Conservation (phyloP, 2,329 filamentous ascomycete species). For the Chalaropsis ovoidea region DNA sequence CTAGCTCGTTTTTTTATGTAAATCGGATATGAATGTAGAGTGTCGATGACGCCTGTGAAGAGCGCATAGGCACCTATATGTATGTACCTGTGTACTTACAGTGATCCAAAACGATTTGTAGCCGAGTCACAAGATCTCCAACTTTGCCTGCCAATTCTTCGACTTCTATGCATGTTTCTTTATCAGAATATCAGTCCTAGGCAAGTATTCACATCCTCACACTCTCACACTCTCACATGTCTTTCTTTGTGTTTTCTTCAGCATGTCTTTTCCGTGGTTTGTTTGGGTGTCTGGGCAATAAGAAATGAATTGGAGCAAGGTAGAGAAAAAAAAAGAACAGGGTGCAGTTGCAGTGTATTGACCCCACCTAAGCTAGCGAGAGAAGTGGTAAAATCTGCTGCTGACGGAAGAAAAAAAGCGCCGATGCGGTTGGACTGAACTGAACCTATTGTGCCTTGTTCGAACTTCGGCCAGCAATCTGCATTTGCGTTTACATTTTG, state of each 20-base stretch:
- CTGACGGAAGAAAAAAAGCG: constrained; percentile 4
- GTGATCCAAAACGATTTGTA: too few species aligned
- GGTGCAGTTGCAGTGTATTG: not conserved
- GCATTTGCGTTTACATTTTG: not conserved
- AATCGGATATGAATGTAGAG: too few species aligned
- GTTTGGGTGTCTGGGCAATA: not conserved
- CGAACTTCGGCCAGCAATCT: not conserved
- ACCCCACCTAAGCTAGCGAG: not conserved
- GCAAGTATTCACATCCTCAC: not conserved
- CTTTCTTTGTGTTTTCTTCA: not conserved
- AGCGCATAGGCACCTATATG: too few species aligned
- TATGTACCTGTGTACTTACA: too few species aligned
- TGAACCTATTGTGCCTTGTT: not conserved
- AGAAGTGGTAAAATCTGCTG: not conserved
- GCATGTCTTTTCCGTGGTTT: not conserved
- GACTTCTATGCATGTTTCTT: too few species aligned
- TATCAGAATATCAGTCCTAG: too few species aligned
- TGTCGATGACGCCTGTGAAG: too few species aligned
- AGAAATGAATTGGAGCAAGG: not conserved
- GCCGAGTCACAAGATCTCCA: too few species aligned
- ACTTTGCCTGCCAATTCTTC: too few species aligned
- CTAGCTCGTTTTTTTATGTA: too few species aligned
- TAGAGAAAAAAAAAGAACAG: not conserved
- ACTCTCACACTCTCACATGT: not conserved
- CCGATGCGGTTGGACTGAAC: constrained; percentile 9